Percentiles rank a stretch among this genome's conserved stretches.
Evolutionary conservation across 176 grass and related monocot species (phyloP).

Genomic region (Aegilops tauschii): DNA sequence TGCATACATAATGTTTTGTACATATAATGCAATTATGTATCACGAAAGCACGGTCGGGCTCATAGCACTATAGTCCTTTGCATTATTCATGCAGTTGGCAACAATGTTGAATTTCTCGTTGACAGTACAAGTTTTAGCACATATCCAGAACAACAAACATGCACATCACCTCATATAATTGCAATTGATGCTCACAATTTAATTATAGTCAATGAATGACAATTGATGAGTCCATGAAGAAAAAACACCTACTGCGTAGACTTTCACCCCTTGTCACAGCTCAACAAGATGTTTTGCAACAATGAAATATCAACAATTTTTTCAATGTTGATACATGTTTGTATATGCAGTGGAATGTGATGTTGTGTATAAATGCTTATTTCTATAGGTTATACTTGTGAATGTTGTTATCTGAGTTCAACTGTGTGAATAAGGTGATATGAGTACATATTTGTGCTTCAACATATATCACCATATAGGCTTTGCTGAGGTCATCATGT

Average conservation of each 20-base stretch:
- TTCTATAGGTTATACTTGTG: no score
- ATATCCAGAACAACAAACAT: conserved; percentile 37
- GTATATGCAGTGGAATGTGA: no score
- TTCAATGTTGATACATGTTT: no score
- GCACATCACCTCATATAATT: conserved; percentile 31
- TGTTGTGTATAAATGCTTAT: no score
- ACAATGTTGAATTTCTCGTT: conserved; percentile 35
- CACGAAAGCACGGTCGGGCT: neutral
- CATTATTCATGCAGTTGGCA: conserved; percentile 26
- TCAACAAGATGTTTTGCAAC: neutral
- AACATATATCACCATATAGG: no score
- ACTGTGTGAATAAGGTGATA: no score
- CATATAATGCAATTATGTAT: neutral
- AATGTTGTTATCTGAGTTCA: no score
- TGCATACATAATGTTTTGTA: neutral
- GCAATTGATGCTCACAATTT: conserved; percentile 18
- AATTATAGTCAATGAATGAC: conserved; percentile 8
- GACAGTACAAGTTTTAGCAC: conserved; percentile 19
- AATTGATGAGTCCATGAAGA: conserved; percentile 28
- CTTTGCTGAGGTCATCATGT: no score
- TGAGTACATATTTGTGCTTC: no score
- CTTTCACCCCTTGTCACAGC: conserved; percentile 19
- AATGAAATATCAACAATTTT: neutral
- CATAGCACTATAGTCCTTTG: neutral
- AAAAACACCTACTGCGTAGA: conserved; percentile 30